Evolutionary conservation across 495 filamentous ascomycete species (phyloP), one percentile per base, ranked within the genome.

Genomic region (Lasiosphaeria ovina): DNA sequence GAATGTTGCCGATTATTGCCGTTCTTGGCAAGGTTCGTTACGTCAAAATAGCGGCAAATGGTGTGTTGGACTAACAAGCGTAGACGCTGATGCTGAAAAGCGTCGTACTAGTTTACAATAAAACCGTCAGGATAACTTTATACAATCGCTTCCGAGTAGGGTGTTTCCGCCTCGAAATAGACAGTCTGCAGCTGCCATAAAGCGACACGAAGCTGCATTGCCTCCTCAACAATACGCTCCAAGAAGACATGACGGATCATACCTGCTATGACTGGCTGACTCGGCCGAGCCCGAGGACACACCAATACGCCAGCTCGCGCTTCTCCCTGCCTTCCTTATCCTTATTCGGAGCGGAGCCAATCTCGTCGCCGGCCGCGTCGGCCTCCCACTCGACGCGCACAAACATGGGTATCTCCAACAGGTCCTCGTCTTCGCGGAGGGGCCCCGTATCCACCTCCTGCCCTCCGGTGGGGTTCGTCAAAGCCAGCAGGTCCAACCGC

Each of bases 381-480:
- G 84, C 82, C 75, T 97, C 93, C 87, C 91, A 98, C 73, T 97
- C 92, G 63, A 96, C 80, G 48, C 91, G 82, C 66, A 98, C 91
- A 74, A 93, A 93, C 55, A 98, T 83, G 40, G 94, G 93, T 64
- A 98, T 93, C 79, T 98, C 94, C 38, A 97, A 76, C n/a, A 97
- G 81, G 68, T 96, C 90, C 64, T 94, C 92, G 65, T 93, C 89
- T 56, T 90, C 87, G 59, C 77, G 82, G 38, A 87, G 62, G 58
- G 72, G 74, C 1, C 64, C 57, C 36, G 50, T 58, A 34, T 55
- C 45, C 17, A 58, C 59, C 3, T 31, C 33, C 0, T 55, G 36
- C 9, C 34, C n/a, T 24, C 38, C 38, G 38, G 51, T 36, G 7
- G 60, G 59, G 32, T 68, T 71, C 34, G 55, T 62, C 12, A 47